Evolutionary conservation across 345 rosid genomes (phyloP).

Genomic region (Psidium guajava): DNA sequence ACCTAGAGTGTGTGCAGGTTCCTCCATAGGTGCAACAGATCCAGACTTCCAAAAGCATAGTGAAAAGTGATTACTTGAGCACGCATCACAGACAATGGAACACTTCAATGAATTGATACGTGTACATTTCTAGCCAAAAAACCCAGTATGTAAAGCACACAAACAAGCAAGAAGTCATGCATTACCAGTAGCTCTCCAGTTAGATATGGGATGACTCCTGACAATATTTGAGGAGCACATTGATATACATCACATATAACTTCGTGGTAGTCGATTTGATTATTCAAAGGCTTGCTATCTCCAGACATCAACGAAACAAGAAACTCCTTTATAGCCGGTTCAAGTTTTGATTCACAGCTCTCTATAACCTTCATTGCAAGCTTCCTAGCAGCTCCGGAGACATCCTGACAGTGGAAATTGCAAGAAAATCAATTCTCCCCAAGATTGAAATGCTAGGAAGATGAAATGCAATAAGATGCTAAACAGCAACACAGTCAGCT

Average conservation of each 20-base stretch:
- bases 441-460: neutral
- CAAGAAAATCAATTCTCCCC: neutral
- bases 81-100: neutral
- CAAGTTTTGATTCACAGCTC: conserved; percentile 77
- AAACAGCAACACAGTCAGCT: neutral
- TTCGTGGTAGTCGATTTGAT: conserved; percentile 77
- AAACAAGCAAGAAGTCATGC: neutral
- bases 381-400: conserved; percentile 55
- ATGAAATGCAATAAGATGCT: neutral
- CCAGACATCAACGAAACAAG: conserved; percentile 85
- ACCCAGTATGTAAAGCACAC: neutral
- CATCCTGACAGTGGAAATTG: conserved; percentile 28
- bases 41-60: neutral
- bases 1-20: neutral
- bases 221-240: conserved; percentile 78
- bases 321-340: conserved; percentile 76
- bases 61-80: neutral
- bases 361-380: conserved; percentile 89
- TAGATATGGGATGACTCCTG: conserved; percentile 82
- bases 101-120: neutral
- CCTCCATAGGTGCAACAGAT: neutral
- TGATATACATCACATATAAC: conserved; percentile 71
- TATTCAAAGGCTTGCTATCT: conserved; percentile 40
- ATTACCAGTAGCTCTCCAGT: conserved; percentile 95
- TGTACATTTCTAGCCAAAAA: neutral